phyloP scores from a whole-genome alignment of 1,284 basidiomycete genomes.

The Malassezia obtusa region DNA sequence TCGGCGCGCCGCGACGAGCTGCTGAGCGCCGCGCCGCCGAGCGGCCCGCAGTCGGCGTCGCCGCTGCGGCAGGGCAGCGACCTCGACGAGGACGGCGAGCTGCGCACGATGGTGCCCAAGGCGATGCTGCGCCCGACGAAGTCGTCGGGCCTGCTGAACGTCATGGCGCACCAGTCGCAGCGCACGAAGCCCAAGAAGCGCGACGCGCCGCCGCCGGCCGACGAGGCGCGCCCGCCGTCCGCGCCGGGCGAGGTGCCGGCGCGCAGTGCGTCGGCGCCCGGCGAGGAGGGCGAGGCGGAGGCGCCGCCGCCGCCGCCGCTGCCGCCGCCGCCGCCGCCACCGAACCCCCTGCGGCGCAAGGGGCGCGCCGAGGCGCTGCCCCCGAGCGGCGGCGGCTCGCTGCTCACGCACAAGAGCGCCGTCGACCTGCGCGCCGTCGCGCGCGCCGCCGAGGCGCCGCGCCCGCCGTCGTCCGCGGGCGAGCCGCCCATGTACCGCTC shows the following conservation, averaged over 20 bases:
- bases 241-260: background rate
- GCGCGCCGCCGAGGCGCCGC: background rate
- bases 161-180: constrained; percentile 5
- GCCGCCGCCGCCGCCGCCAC: background rate
- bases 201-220: background rate
- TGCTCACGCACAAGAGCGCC: background rate
- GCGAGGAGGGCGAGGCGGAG: background rate
- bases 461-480: background rate
- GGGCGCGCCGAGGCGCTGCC: background rate
- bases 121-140: constrained; percentile 11
- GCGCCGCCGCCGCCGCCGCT: background rate
- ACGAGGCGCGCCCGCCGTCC: background rate
- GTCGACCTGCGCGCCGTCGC: background rate
- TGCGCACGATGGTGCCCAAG: background rate
- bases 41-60: background rate
- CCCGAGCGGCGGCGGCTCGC: background rate
- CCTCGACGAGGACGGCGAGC: constrained; percentile 1
- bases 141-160: constrained; percentile 13
- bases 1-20: constrained; percentile 1
- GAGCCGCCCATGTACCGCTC: constrained; percentile 11
- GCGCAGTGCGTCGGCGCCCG: background rate
- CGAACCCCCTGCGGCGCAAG: background rate
- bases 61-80: background rate
- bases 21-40: background rate
- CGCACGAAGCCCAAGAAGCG: constrained; percentile 2